A percentile compares a stretch with the other conserved stretches of the same genome.
Conservation (phyloP, 2,329 filamentous ascomycete species). For the Pseudogymnoascus sp. region DNA sequence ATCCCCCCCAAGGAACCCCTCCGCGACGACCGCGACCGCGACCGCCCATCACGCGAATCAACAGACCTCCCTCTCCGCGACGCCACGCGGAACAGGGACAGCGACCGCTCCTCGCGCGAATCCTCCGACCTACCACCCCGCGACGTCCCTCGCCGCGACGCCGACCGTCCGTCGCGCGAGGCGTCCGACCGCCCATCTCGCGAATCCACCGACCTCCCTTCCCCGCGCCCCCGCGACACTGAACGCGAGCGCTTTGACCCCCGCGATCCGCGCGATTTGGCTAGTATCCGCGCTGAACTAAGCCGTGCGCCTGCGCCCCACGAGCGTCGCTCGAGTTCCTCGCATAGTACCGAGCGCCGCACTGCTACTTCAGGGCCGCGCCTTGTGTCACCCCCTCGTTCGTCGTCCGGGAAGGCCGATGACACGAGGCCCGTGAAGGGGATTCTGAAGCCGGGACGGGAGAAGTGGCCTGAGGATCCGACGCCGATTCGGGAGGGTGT, state of each 20-base stretch:
- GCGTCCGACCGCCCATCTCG: background rate
- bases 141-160: background rate
- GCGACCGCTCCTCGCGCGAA: background rate
- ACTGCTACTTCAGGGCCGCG: conserved; percentile 30
- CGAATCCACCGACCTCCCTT: background rate
- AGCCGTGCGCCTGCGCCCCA: conserved; percentile 20
- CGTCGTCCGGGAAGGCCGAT: conserved; percentile 46
- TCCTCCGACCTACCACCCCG: background rate
- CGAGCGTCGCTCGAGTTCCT: conserved; percentile 16
- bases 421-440: conserved; percentile 63
- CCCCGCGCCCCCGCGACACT: background rate
- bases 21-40: background rate
- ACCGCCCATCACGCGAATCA: background rate
- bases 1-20: conserved; percentile 16
- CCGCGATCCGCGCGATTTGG: conserved; percentile 20
- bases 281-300: conserved; percentile 22
- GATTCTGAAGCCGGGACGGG: conserved; percentile 76
- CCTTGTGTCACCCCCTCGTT: conserved; percentile 65
- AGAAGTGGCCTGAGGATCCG: conserved; percentile 78
- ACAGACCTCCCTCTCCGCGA: background rate
- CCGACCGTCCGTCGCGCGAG: background rate
- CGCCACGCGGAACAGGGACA: background rate
- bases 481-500: conserved; percentile 83
- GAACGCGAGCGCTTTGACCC: conserved; percentile 12
- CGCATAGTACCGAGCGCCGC: conserved; percentile 13